Conservation (phyloP, 2,329 filamentous ascomycete species). For the Botryotinia globosa region DNA sequence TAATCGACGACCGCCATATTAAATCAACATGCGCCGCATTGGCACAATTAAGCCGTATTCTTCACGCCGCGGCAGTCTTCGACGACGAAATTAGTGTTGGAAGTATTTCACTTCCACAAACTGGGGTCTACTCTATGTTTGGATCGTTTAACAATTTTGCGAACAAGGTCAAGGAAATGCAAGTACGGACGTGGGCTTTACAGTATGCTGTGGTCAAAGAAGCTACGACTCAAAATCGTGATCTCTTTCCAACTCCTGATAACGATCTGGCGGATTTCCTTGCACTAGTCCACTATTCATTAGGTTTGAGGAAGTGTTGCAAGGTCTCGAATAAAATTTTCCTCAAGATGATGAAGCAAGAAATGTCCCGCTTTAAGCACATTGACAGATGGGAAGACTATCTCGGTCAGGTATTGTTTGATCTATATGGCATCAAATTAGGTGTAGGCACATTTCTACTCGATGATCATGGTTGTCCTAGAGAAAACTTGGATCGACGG, state of each 20-base stretch:
- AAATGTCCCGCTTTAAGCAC: slow-evolving; percentile 72
- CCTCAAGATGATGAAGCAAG: slow-evolving; percentile 82
- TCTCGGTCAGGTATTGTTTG: slow-evolving; percentile 78
- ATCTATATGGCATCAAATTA: slow-evolving; percentile 78
- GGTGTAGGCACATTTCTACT: slow-evolving; percentile 64
- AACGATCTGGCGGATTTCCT: slow-evolving; percentile 78
- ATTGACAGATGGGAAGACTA: slow-evolving; percentile 84
- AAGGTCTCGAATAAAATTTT: slow-evolving; percentile 83
- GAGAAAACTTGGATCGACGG: slow-evolving; percentile 74
- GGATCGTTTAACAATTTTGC: slow-evolving; percentile 54
- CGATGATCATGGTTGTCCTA: slow-evolving; percentile 74
- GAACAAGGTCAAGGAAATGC: slow-evolving; percentile 78
- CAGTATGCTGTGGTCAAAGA: slow-evolving; percentile 79
- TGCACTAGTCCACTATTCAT: slow-evolving; percentile 75
- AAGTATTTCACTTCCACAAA: slow-evolving; percentile 58
- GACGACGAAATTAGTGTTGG: slow-evolving; percentile 85
- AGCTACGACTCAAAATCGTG: slow-evolving; percentile 63
- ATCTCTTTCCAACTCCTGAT: slow-evolving; percentile 62
- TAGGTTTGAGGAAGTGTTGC: slow-evolving; percentile 83
- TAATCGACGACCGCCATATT: slow-evolving; percentile 77
- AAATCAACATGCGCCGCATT: slow-evolving; percentile 70
- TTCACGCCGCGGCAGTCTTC: slow-evolving; percentile 77
- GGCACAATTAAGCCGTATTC: slow-evolving; percentile 66
- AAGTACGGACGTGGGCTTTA: slow-evolving; percentile 83
- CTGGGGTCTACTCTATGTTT: slow-evolving; percentile 45